phyloP scores from a whole-genome alignment of 176 grass and related monocot genomes.

The Rhynchospora tenuis region DNA sequence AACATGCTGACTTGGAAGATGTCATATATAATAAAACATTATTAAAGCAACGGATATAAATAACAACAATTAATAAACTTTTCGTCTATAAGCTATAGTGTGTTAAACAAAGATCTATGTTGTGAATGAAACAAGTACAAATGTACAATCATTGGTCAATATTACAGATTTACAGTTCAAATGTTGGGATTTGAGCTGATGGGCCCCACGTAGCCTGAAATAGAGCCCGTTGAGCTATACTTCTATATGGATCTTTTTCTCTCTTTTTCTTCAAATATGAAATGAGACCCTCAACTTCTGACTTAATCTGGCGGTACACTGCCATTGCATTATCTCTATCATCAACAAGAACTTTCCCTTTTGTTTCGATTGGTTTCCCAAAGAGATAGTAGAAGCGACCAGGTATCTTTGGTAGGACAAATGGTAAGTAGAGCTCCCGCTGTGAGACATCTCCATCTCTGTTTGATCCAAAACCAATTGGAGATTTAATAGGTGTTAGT shows the following conservation, averaged over 20 bases:
- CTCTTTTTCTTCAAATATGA: slow-evolving; percentile 81
- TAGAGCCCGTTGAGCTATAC: slow-evolving; percentile 40
- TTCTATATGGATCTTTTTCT: slow-evolving; percentile 87
- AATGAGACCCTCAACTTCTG: slow-evolving; percentile 59
- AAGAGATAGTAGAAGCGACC: slow-evolving; percentile 88
- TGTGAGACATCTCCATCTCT: slow-evolving; percentile 57
- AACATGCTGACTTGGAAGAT: not conserved
- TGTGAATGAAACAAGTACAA: not conserved
- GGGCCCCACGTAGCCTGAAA: slow-evolving; percentile 65
- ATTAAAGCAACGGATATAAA: slow-evolving; percentile 7
- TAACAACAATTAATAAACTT: not conserved
- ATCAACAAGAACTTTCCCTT: slow-evolving; percentile 51
- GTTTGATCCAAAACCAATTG: slow-evolving; percentile 50
- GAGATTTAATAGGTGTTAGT: not conserved
- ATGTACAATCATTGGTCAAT: not conserved
- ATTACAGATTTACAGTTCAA: slow-evolving; percentile 91
- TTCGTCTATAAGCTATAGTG: not conserved
- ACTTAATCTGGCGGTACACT: slow-evolving; percentile 64
- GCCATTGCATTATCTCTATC: slow-evolving; percentile 54
- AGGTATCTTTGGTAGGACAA: slow-evolving; percentile 73
- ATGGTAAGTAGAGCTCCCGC: slow-evolving; percentile 49
- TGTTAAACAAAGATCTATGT: not conserved
- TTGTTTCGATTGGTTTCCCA: slow-evolving; percentile 66
- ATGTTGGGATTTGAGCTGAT: slow-evolving; percentile 62
- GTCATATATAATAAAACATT: slow-evolving; percentile 1